These are phyloP conservation scores for Stropharia rugosoannulata DNA, from an alignment of 768 basidiomycete species.

Conservation along the genomic window DNA sequence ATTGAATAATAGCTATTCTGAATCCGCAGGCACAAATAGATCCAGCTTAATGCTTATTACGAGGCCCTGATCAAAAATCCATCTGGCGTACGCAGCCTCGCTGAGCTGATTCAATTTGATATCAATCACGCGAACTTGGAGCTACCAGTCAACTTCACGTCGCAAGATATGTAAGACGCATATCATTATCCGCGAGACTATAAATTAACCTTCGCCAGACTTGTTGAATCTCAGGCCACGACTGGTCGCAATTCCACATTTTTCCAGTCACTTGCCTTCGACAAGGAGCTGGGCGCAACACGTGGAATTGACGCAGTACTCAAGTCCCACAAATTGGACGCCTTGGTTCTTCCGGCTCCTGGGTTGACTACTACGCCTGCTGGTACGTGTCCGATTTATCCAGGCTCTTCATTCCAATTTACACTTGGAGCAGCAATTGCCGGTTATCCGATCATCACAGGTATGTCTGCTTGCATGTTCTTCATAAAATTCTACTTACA, in stretches of 20 bases:
- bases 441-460: conserved; percentile 4
- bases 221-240: conserved; percentile 38
- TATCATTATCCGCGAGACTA: not conserved
- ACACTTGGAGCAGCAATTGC: not conserved
- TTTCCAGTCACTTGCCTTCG: conserved; percentile 40
- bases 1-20: not conserved
- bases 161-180: conserved; percentile 33
- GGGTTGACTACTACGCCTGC: conserved; percentile 37
- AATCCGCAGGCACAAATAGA: not conserved
- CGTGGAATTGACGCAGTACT: conserved; percentile 55
- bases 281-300: conserved; percentile 47
- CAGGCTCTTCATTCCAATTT: not conserved
- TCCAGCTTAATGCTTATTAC: not conserved
- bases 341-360: conserved; percentile 47
- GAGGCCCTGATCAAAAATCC: not conserved
- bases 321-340: conserved; percentile 46
- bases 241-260: conserved; percentile 41
- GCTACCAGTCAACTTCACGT: conserved; percentile 34
- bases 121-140: conserved; percentile 51
- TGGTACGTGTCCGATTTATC: conserved; percentile 22
- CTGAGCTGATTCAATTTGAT: conserved; percentile 61
- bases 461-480: not conserved
- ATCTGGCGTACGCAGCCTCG: conserved; percentile 27
- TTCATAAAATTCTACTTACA: not conserved
- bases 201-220: conserved; percentile 18